Conservation (phyloP, 495 filamentous ascomycete genomes). For the Lepraria neglecta region DNA sequence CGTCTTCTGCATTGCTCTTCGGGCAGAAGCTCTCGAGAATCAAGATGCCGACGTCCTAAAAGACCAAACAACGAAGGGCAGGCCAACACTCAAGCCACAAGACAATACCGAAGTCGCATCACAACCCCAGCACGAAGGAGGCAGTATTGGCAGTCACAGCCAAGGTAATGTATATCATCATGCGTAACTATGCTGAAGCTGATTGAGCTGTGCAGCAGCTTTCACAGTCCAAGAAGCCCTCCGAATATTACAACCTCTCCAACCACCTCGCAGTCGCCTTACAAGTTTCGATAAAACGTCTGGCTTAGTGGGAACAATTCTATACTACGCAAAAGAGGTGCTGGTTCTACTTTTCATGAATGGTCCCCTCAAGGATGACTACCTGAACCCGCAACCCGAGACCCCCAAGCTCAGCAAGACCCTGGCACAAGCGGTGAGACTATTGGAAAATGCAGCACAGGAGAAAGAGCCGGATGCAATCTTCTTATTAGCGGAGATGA, state of each 20-base stretch:
- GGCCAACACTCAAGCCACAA: slow-evolving; percentile 6
- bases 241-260: slow-evolving; percentile 24
- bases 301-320: slow-evolving; percentile 42
- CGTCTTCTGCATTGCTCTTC: slow-evolving; percentile 12
- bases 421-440: slow-evolving; percentile 53
- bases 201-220: slow-evolving; percentile 16
- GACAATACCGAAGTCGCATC: slow-evolving; percentile 12
- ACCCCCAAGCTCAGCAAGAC: slow-evolving; percentile 25
- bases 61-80: slow-evolving; percentile 13
- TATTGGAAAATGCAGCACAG: slow-evolving; percentile 69
- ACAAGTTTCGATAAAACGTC: slow-evolving; percentile 35
- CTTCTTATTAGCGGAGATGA: slow-evolving; percentile 87
- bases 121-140: slow-evolving; percentile 16
- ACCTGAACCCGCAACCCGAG: slow-evolving; percentile 25
- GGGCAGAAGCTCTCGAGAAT: slow-evolving; percentile 6
- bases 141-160: slow-evolving; percentile 13
- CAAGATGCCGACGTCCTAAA: slow-evolving; percentile 1
- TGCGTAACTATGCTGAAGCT: not conserved
- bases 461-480: slow-evolving; percentile 77
- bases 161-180: slow-evolving; percentile 5
- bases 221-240: slow-evolving; percentile 28
- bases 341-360: slow-evolving; percentile 50
- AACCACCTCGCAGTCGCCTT: slow-evolving; percentile 19
- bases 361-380: slow-evolving; percentile 33
- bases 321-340: slow-evolving; percentile 44